Conservation (phyloP, 73 alveolate species). For the Paramecium sonneborni region DNA sequence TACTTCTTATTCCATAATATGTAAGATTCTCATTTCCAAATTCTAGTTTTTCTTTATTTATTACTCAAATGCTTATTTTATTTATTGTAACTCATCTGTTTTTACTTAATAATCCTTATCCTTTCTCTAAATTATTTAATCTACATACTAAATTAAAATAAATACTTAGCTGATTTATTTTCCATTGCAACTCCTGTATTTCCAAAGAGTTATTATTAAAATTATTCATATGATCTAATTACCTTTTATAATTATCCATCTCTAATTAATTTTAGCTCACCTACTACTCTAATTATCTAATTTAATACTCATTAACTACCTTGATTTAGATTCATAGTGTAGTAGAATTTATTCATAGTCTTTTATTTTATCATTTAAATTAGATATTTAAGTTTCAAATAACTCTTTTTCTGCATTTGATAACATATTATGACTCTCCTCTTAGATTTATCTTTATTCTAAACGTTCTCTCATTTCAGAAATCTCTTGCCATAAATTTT, state of each 20-base stretch:
- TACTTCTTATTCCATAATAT: constrained; percentile 27
- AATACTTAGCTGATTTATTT: background rate
- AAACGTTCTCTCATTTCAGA: constrained; percentile 10
- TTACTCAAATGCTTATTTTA: background rate
- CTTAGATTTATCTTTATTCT: constrained; percentile 20
- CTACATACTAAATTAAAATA: background rate
- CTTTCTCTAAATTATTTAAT: background rate
- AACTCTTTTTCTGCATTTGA: background rate
- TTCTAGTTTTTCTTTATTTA: background rate
- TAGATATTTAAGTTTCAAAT: constrained; percentile 13
- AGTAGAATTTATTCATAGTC: constrained; percentile 6
- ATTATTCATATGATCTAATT: background rate
- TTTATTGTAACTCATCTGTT: background rate
- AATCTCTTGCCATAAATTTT: background rate
- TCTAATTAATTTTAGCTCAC: background rate
- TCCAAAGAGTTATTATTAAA: background rate
- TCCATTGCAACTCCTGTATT: background rate
- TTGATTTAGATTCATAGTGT: constrained; percentile 6
- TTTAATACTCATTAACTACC: background rate
- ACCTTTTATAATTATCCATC: background rate
- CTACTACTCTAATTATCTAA: background rate
- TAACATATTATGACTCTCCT: background rate
- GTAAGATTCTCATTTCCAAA: constrained; percentile 32
- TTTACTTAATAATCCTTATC: background rate
- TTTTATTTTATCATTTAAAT: constrained; percentile 10